Percentiles rank a stretch among this genome's conserved stretches.
Evolutionary conservation across 148 eudicot genomes (phyloP).

Genomic region (Rhododendron kiyosumense): DNA sequence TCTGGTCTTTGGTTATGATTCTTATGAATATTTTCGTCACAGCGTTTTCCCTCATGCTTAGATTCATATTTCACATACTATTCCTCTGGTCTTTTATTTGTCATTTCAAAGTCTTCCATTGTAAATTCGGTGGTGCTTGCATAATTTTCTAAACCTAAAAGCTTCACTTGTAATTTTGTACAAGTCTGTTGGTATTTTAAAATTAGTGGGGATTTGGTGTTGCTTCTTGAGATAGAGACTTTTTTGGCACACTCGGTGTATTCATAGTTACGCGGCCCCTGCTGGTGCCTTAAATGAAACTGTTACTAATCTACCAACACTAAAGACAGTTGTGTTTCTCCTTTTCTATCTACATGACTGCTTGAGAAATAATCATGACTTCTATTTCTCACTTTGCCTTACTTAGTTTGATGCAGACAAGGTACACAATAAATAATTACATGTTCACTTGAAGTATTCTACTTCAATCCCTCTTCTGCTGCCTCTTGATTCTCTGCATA

Average conservation of each 20-base stretch:
- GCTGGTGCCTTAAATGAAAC: background rate
- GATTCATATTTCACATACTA: background rate
- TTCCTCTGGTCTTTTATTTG: background rate
- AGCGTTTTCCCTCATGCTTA: background rate
- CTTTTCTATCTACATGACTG: background rate
- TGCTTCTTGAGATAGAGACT: background rate
- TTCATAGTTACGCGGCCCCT: background rate
- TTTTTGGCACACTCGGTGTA: background rate
- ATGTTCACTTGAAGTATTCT: background rate
- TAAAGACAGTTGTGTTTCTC: background rate
- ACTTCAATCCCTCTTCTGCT: background rate
- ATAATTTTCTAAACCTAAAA: conserved; percentile 1
- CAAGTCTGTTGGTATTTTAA: background rate
- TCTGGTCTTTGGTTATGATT: background rate
- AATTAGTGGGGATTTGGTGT: background rate
- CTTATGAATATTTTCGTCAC: background rate
- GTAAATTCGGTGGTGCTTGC: background rate
- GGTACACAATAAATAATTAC: background rate
- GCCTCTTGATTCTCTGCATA: background rate
- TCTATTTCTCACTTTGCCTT: background rate
- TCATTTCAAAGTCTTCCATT: background rate
- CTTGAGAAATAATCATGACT: background rate
- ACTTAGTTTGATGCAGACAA: background rate
- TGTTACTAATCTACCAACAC: background rate
- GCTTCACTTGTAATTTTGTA: background rate